phyloP scores from a whole-genome alignment of 1,139 yeast genomes.

The Yamadazyma conglobata region DNA sequence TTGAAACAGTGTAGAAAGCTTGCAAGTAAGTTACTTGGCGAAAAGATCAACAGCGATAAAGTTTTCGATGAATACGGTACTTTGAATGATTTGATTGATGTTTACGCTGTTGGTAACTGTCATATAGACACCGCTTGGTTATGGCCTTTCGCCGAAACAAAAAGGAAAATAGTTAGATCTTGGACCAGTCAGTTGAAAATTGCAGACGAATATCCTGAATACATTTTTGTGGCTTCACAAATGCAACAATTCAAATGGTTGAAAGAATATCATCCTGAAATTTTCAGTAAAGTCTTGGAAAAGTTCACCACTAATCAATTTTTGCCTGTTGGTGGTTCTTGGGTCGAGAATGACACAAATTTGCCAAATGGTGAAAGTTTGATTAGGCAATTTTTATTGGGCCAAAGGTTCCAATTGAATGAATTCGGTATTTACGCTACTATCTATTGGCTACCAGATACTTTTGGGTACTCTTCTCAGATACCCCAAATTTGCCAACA shows the following conservation, averaged over 20 bases:
- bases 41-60: slow-evolving; percentile 55
- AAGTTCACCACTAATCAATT: slow-evolving; percentile 74
- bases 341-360: slow-evolving; percentile 98
- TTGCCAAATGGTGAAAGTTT: slow-evolving; percentile 90
- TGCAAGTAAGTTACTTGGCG: slow-evolving; percentile 64
- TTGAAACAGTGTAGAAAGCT: slow-evolving; percentile 62
- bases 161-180: slow-evolving; percentile 85
- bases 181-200: slow-evolving; percentile 92
- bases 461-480: slow-evolving; percentile 95
- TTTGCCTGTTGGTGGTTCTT: slow-evolving; percentile 90
- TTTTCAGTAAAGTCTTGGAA: slow-evolving; percentile 58
- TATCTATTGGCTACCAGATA: slow-evolving; percentile 93
- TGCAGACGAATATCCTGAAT: slow-evolving; percentile 87
- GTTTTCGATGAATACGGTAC: slow-evolving; percentile 43
- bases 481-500: slow-evolving; percentile 87
- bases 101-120: slow-evolving; percentile 87
- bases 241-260: slow-evolving; percentile 97
- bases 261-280: slow-evolving; percentile 76
- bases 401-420: slow-evolving; percentile 78
- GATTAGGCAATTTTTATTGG: slow-evolving; percentile 82
- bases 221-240: slow-evolving; percentile 90
- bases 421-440: slow-evolving; percentile 75
- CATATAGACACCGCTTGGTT: slow-evolving; percentile 98
- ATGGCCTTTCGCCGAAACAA: slow-evolving; percentile 97
- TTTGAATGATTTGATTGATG: slow-evolving; percentile 38